Evolutionary conservation across 2,329 filamentous ascomycete species (phyloP), one percentile per base, ranked within the genome.

Genomic region (Parastagonospora nodorum): DNA sequence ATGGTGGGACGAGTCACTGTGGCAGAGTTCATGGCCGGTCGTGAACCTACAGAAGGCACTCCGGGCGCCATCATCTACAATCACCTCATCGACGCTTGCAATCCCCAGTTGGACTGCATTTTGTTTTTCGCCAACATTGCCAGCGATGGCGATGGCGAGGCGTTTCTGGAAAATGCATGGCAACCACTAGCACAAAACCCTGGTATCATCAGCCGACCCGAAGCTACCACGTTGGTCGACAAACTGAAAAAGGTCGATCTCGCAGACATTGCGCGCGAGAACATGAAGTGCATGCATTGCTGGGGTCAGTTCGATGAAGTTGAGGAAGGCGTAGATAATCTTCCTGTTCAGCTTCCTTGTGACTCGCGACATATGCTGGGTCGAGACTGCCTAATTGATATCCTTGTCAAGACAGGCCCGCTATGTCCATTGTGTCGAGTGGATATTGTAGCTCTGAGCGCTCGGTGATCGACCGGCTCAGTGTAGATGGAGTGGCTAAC

Each of bases 371-470:
- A 46, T 15, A n/a, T 39, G n/a, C 10, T 40, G n/a, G 37, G 44
- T 32, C 37, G 29, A 8, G 44, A 46, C 12, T 46, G 44, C 28
- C 8, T 39, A 4, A 19, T 48, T 16, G 30, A 36, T 12, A 24
- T 15, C 4, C 30, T 48, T 8, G 30, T 15, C 10, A n/a, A 8
- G 8, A 42, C 36, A n/a, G 29, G 37, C 15, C 33, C 45, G 16
- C 29, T 47, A 16, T 47, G 45, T 27, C 45, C 45, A 8, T 24
- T 48, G 6, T 48, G 38, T 19, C 45, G 45, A 8, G 29, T 28
- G 8, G 38, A 42, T 30, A 42, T 48, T n/a, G 16, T 42, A 3
- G 30, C 15, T 4, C 3, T 35, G 11, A 8, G 11, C 12, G 37
- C 35, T 27, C 8, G 16, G 15, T 4, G 10, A 28, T 27, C 37